Percentiles rank a stretch among this genome's conserved stretches.
Conservation (phyloP, 148 eudicot genomes). For the Cornus suecica region DNA sequence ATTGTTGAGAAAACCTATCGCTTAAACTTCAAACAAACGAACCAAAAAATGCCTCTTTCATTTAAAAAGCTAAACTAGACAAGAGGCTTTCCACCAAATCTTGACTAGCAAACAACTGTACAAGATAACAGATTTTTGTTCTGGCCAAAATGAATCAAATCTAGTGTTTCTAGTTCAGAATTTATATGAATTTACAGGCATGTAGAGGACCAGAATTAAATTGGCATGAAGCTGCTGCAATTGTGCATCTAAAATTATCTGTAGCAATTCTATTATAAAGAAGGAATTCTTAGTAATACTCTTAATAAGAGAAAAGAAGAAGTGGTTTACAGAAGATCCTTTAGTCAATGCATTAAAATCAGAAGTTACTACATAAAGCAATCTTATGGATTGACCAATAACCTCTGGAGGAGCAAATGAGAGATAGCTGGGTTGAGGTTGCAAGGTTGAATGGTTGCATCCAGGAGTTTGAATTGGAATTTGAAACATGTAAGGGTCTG, state of each 20-base stretch:
- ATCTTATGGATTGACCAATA: conserved; percentile 13
- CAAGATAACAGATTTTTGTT: background rate
- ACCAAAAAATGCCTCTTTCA: background rate
- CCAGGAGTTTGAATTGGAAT: conserved; percentile 62
- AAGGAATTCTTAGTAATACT: background rate
- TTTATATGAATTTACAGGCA: conserved; percentile 5
- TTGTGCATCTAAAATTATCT: background rate
- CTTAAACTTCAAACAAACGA: background rate
- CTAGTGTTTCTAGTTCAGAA: background rate
- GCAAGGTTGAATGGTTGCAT: conserved; percentile 21
- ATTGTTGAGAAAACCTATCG: background rate
- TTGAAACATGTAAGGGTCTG: conserved; percentile 59
- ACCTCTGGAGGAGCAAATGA: conserved; percentile 99
- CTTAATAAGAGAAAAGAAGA: background rate
- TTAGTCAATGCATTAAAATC: background rate
- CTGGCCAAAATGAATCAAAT: background rate
- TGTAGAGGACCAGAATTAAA: background rate
- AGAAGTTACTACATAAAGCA: background rate
- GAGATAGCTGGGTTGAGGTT: conserved; percentile 55
- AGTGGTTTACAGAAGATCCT: background rate
- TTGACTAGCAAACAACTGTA: background rate
- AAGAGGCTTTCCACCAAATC: background rate
- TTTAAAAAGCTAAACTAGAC: background rate
- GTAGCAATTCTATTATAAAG: background rate
- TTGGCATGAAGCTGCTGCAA: background rate